A percentile compares a stretch with the other conserved stretches of the same genome.
These are phyloP conservation scores for Circinella umbellata DNA, from an alignment of 371 early-diverging fungal species.

Conservation along the genomic window DNA sequence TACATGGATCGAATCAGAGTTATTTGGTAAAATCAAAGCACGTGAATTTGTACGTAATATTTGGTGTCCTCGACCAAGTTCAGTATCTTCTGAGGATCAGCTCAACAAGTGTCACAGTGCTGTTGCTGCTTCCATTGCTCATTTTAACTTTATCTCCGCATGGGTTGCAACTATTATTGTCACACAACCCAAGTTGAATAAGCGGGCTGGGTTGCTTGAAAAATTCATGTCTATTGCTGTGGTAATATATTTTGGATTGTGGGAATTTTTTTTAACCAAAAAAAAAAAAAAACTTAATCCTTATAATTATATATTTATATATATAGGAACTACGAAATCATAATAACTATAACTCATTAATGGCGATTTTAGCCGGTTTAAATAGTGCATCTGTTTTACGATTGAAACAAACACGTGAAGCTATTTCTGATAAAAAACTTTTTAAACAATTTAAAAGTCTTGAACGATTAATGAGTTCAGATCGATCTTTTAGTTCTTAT, in stretches of 20 bases:
- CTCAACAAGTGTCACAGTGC: constrained; percentile 22
- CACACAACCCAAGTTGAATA: constrained; percentile 58
- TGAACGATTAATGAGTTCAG: constrained; percentile 71
- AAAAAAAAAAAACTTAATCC: too few species aligned
- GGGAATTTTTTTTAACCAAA: too few species aligned
- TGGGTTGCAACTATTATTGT: constrained; percentile 74
- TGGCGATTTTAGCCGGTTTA: constrained; percentile 77
- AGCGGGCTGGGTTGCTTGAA: constrained; percentile 65
- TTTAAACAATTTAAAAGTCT: constrained; percentile 62
- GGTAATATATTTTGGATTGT: constrained; percentile 22
- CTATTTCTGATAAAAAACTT: constrained; percentile 50
- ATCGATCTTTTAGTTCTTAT: constrained; percentile 66
- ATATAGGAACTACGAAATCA: constrained; percentile 51
- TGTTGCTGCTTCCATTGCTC: constrained; percentile 59
- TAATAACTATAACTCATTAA: constrained; percentile 72
- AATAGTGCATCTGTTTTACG: constrained; percentile 68
- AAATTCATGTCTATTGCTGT: constrained; percentile 69
- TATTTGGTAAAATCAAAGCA: constrained; percentile 59
- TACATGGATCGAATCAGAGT: constrained; percentile 64
- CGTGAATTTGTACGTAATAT: constrained; percentile 63
- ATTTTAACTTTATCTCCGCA: constrained; percentile 65
- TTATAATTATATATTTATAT: not conserved
- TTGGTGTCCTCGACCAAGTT: constrained; percentile 36
- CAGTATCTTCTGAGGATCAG: constrained; percentile 13
- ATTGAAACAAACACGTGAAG: constrained; percentile 61